phyloP scores from a whole-genome alignment of 257 asterid genomes.

The Leptodermis oblonga region DNA sequence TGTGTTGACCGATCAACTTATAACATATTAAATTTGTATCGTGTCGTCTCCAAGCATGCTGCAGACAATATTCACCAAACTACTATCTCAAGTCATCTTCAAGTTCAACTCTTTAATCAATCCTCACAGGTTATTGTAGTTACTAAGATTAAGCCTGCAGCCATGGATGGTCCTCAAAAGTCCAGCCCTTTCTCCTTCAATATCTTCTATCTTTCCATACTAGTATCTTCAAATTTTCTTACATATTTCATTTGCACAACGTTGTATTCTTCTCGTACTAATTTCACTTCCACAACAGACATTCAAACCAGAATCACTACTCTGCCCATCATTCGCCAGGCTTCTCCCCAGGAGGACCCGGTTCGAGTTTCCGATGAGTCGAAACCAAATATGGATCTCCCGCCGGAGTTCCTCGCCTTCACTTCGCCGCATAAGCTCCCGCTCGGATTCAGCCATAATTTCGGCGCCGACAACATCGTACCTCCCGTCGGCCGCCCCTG shows the following conservation, averaged over 20 bases:
- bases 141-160: background rate
- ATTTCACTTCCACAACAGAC: constrained; percentile 14
- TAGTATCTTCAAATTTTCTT: constrained; percentile 49
- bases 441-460: constrained; percentile 46
- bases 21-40: too few relatives aligned
- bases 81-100: background rate
- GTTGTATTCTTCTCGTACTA: constrained; percentile 37
- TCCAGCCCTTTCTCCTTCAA: constrained; percentile 25
- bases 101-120: constrained; percentile 19
- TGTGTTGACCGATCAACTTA: too few relatives aligned
- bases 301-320: background rate
- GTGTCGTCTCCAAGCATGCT: too few relatives aligned
- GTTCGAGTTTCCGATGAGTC: constrained; percentile 7
- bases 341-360: background rate
- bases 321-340: background rate
- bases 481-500: constrained; percentile 59
- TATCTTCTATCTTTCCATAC: constrained; percentile 37
- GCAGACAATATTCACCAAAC: constrained; percentile 3
- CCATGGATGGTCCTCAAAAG: constrained; percentile 28
- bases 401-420: constrained; percentile 48
- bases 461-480: constrained; percentile 45
- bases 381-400: constrained; percentile 29
- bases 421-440: constrained; percentile 59
- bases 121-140: background rate
- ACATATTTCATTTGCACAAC: constrained; percentile 49